A percentile compares a stretch with the other conserved stretches of the same genome.
phyloP scores from a whole-genome alignment of 1,284 basidiomycete genomes.

The Leccinum pachyderme region DNA sequence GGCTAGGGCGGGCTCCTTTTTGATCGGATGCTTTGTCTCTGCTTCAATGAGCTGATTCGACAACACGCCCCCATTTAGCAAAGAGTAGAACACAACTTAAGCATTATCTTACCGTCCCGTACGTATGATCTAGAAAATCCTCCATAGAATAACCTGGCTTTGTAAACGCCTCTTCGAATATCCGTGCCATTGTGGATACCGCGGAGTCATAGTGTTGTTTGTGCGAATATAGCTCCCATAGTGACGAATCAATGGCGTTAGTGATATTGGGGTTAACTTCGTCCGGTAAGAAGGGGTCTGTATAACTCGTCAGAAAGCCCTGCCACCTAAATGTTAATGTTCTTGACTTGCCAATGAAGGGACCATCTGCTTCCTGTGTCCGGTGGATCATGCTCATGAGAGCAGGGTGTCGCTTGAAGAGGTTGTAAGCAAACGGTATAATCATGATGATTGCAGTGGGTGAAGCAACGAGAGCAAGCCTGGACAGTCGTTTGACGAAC shows the following conservation, averaged over 20 bases:
- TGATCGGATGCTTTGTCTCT: constrained; percentile 78
- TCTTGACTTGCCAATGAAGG: constrained; percentile 36
- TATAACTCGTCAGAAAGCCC: constrained; percentile 3
- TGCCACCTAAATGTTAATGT: background rate
- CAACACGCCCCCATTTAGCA: constrained; percentile 6
- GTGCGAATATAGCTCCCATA: constrained; percentile 90
- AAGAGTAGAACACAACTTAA: background rate
- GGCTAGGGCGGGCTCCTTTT: constrained; percentile 72
- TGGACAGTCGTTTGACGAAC: constrained; percentile 89
- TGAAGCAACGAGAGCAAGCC: constrained; percentile 81
- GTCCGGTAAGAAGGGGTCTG: constrained; percentile 72
- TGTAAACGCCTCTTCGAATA: constrained; percentile 92
- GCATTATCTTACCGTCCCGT: constrained; percentile 70
- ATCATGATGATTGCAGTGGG: constrained; percentile 90
- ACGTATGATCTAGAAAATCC: constrained; percentile 97
- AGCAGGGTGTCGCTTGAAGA: constrained; percentile 89
- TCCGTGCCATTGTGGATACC: constrained; percentile 80
- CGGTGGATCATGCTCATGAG: constrained; percentile 94
- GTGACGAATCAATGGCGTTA: constrained; percentile 78
- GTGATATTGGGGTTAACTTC: constrained; percentile 80
- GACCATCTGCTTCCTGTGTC: constrained; percentile 43
- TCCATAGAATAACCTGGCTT: constrained; percentile 90
- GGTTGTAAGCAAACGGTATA: constrained; percentile 93
- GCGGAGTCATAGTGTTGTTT: constrained; percentile 82
- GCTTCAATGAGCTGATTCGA: constrained; percentile 78